Base-by-base conservation (phyloP, 176 grass and related monocot species). In the Saccharum officinarum region DNA sequence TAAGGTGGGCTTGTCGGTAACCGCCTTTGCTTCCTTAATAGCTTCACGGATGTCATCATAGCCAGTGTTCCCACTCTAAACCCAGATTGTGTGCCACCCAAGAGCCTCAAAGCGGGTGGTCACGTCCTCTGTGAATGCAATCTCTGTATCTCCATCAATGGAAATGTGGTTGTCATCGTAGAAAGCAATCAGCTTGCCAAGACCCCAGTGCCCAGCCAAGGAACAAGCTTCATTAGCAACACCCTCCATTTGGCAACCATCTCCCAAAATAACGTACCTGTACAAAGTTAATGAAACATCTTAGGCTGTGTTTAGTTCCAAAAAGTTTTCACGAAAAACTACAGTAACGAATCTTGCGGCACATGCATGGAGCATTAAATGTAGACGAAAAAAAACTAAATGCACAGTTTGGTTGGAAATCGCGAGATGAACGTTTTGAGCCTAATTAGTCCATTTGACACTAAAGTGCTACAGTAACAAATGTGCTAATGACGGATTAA, bases 161-260 rank as follows among this genome's bases (percentile, higher is more conserved):
- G 97, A 99, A 11, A 99, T 99, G 82, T 99, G 97, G 80, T 99
- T 99, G 79, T 99, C 97, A 69, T 99, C 97, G 3, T 99, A 99
- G 74, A 99, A 99, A 3, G 92, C 90, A 63, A 99, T 99, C 72
- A 99, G 82, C 85, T 99, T 99, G 37, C 97, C 97, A 61, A 99
- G 89, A 75, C 97, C 97, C 97, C 93, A 99, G 69, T 99, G 97
- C 17, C 90, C 97, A 77, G 97, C 97, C 60, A 99, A 71, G 1
- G 97, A 99, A 67, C 86, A 90, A 46, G 72, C 92, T 76, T 99
- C 97, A 73, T 96, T 99, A 8, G 92, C 83, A 38, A 99, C 89
- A 65, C 97, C 97, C 86, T 99, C 97, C 97, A 99, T 99, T 20
- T 99, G 71, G 65, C 97, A 99, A 23, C 97, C 97, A 94, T 99